Percentiles rank a stretch among this genome's conserved stretches.
These are phyloP conservation scores for Neoboletus magnificus DNA, from an alignment of 768 basidiomycete genomes.

Conservation along the genomic window DNA sequence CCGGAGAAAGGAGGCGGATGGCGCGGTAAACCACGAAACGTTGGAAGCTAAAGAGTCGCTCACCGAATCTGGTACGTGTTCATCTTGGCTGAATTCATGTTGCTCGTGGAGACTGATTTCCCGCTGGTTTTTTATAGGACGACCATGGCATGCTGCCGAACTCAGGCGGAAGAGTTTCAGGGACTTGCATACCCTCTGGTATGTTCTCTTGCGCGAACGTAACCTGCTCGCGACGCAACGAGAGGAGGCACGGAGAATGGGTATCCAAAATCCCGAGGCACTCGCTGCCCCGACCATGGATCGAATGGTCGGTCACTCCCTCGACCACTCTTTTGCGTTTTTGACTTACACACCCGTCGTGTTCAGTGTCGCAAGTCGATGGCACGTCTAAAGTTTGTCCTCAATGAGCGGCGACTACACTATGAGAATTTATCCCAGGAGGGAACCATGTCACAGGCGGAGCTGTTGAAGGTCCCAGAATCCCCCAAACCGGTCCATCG, in stretches of 20 bases:
- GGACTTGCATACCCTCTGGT: slow-evolving; percentile 95
- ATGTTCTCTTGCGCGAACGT: slow-evolving; percentile 80
- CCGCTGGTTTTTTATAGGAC: slow-evolving; percentile 49
- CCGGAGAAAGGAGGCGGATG: slow-evolving; percentile 52
- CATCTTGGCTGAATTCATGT: not conserved
- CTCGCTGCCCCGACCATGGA: slow-evolving; percentile 34
- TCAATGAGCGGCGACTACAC: slow-evolving; percentile 86
- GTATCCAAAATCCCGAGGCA: slow-evolving; percentile 33
- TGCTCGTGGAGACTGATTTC: not conserved
- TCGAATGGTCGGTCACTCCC: slow-evolving; percentile 40
- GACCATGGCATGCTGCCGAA: slow-evolving; percentile 84
- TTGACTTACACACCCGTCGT: slow-evolving; percentile 3
- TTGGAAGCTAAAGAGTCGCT: slow-evolving; percentile 33
- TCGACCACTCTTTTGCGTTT: not conserved
- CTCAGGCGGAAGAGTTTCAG: slow-evolving; percentile 87
- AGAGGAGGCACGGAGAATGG: slow-evolving; percentile 70
- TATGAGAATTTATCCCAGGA: slow-evolving; percentile 46
- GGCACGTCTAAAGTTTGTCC: slow-evolving; percentile 92
- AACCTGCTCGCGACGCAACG: slow-evolving; percentile 88
- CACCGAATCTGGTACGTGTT: slow-evolving; percentile 36
- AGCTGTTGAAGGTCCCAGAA: slow-evolving; percentile 13
- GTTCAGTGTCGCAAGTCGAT: slow-evolving; percentile 86
- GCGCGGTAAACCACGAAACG: slow-evolving; percentile 53
- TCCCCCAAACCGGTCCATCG: slow-evolving; percentile 9
- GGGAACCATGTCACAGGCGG: slow-evolving; percentile 20